phyloP scores from a whole-genome alignment of 352 stramenopile genomes.

The Phytophthora ohioensis region DNA sequence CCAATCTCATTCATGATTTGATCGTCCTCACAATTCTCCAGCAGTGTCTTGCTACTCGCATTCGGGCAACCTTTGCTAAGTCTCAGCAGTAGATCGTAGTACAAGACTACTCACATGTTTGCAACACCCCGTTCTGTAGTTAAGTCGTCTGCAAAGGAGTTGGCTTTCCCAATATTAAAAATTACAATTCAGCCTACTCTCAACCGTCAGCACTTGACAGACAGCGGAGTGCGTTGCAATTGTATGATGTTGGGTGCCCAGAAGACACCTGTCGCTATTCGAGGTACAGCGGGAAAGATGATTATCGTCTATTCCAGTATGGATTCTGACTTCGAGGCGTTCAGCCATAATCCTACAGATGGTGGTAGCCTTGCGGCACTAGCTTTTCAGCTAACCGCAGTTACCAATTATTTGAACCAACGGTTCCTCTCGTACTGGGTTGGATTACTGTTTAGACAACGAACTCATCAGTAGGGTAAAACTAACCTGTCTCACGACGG shows the following conservation, averaged over 20 bases:
- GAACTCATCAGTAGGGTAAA: constrained; percentile 34
- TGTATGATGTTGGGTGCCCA: constrained; percentile 47
- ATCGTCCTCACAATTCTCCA: no score
- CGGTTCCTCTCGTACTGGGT: constrained; percentile 93
- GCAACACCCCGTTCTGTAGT: constrained; percentile 85
- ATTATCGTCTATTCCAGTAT: constrained; percentile 88
- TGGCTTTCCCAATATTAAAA: constrained; percentile 86
- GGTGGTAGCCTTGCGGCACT: constrained; percentile 91
- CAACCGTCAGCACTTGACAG: constrained; percentile 28
- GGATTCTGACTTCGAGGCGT: constrained; percentile 84
- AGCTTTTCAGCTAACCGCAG: constrained; percentile 90
- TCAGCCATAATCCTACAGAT: constrained; percentile 93
- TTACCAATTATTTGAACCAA: constrained; percentile 93
- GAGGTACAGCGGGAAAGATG: constrained; percentile 75
- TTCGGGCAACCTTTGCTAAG: constrained; percentile 31
- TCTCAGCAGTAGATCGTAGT: constrained; percentile 92
- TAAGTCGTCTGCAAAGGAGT: constrained; percentile 92
- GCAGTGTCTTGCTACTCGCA: no score
- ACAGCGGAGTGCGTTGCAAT: constrained; percentile 40
- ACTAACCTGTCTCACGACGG: constrained; percentile 34
- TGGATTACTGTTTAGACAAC: constrained; percentile 89
- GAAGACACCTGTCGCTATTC: constrained; percentile 57
- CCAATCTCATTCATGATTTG: no score
- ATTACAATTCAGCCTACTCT: constrained; percentile 59
- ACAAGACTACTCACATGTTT: constrained; percentile 78